Conservation (phyloP, 768 basidiomycete genomes). For the Mycena sanguinolenta region DNA sequence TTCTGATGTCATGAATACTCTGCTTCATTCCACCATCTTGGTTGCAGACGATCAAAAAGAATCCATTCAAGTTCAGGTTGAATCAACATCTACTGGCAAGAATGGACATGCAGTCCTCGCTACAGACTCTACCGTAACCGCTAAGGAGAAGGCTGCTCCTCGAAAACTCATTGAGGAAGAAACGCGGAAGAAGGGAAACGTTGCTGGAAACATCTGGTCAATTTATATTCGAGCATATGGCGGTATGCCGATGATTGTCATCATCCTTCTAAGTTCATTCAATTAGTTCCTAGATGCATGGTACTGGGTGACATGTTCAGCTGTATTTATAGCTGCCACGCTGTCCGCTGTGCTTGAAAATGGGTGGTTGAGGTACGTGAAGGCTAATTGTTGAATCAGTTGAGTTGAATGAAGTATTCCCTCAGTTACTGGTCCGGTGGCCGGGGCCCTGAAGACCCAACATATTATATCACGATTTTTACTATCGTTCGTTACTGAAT, state of each 20-base stretch:
- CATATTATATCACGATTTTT: conserved; percentile 80
- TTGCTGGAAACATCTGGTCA: conserved; percentile 73
- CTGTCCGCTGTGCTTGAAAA: conserved; percentile 78
- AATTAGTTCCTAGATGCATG: conserved; percentile 49
- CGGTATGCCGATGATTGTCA: conserved; percentile 56
- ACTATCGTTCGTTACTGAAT: conserved; percentile 48
- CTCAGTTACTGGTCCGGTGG: conserved; percentile 70
- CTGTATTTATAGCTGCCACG: conserved; percentile 61
- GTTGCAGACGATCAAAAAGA: neutral
- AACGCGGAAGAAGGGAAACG: conserved; percentile 79
- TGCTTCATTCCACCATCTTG: conserved; percentile 69
- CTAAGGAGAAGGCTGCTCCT: conserved; percentile 47
- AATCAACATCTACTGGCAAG: neutral
- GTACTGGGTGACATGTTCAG: conserved; percentile 66
- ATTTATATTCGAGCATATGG: conserved; percentile 67
- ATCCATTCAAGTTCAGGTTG: neutral
- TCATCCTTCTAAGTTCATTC: conserved; percentile 58
- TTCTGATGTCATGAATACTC: conserved; percentile 73
- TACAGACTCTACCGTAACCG: neutral
- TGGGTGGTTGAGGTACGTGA: conserved; percentile 67
- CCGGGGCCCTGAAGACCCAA: conserved; percentile 55
- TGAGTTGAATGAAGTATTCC: neutral
- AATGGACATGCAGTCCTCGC: neutral
- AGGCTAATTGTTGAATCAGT: neutral
- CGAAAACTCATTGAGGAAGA: conserved; percentile 90